Evolutionary conservation across 1,284 basidiomycete genomes (phyloP).

Genomic region (Phellinidium pouzarii): DNA sequence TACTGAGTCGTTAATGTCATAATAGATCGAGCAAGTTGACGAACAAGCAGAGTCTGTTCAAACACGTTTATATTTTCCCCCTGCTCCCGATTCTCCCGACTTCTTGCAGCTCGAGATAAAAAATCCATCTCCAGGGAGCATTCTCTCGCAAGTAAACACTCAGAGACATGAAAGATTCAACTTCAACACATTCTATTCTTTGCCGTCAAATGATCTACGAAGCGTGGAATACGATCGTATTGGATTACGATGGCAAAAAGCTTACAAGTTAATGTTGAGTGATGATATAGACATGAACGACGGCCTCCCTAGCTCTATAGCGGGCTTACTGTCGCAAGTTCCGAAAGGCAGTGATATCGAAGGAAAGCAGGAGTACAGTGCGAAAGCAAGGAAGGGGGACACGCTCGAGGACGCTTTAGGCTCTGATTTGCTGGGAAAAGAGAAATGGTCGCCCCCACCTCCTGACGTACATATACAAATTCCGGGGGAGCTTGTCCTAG

Average conservation of each 20-base stretch:
- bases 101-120: not conserved
- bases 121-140: conserved; percentile 5
- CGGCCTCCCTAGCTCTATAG: conserved; percentile 11
- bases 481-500: conserved; percentile 60
- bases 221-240: not conserved
- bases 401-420: conserved; percentile 18
- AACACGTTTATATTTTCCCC: conserved; percentile 4
- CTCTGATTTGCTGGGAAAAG: conserved; percentile 23
- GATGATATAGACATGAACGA: conserved; percentile 12
- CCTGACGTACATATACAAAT: conserved; percentile 45
- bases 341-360: not conserved
- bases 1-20: not conserved
- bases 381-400: not conserved
- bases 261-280: conserved; percentile 4
- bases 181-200: not conserved
- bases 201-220: not conserved
- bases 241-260: conserved; percentile 9
- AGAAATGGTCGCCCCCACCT: conserved; percentile 35
- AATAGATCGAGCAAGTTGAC: not conserved
- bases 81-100: not conserved
- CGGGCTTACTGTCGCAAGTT: conserved; percentile 10
- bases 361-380: conserved; percentile 17
- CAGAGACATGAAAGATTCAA: not conserved
- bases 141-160: conserved; percentile 3
- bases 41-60: not conserved